These are phyloP conservation scores for Cokeromyces recurvatus DNA, from an alignment of 371 early-diverging fungal species.

Conservation along the genomic window DNA sequence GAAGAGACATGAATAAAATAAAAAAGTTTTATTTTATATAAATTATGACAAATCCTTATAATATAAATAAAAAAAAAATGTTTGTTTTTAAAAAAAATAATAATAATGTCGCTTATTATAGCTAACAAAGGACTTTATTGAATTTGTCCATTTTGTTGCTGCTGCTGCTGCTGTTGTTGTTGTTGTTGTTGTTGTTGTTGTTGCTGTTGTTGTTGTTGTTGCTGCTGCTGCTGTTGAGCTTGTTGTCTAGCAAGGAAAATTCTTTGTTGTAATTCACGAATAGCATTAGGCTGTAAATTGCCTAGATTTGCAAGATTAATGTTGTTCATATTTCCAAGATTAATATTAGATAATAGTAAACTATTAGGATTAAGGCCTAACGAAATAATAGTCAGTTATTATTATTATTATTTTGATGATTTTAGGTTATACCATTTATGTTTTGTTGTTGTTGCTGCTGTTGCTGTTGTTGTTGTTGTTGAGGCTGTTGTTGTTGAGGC, in stretches of 20 bases:
- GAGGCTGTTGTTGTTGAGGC: slow-evolving; percentile 7
- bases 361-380: slow-evolving; percentile 36
- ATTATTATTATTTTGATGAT: not conserved
- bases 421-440: slow-evolving; percentile 23
- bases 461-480: slow-evolving; percentile 22
- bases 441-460: slow-evolving; percentile 1
- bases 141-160: too few species aligned
- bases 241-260: slow-evolving; percentile 26
- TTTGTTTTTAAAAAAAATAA: too few species aligned
- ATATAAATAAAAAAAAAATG: too few species aligned
- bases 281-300: slow-evolving; percentile 28
- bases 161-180: slow-evolving; percentile 19
- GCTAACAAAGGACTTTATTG: too few species aligned
- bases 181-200: slow-evolving; percentile 26
- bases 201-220: slow-evolving; percentile 38
- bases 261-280: slow-evolving; percentile 31
- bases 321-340: slow-evolving; percentile 27
- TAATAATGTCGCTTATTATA: too few species aligned
- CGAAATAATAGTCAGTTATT: slow-evolving; percentile 4
- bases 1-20: too few species aligned
- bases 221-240: slow-evolving; percentile 40
- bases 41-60: too few species aligned
- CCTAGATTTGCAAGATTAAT: slow-evolving; percentile 16
- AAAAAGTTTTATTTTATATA: too few species aligned
- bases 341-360: slow-evolving; percentile 38